Evolutionary conservation across 2,329 filamentous ascomycete species (phyloP).

Genomic region (Alternaria arborescens): DNA sequence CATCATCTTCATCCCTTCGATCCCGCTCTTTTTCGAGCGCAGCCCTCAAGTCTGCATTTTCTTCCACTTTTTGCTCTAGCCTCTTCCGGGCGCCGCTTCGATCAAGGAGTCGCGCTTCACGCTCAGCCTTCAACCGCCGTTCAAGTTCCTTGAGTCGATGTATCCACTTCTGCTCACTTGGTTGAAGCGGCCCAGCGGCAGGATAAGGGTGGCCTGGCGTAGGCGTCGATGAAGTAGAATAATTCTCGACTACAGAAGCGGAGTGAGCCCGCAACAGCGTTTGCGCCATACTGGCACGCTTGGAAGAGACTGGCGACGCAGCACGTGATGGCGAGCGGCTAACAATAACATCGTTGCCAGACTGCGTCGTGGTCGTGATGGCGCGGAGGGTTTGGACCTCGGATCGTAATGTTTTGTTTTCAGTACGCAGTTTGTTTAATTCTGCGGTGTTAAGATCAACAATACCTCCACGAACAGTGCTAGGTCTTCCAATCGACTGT

Average conservation of each 20-base stretch:
- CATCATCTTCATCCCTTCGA: conserved; percentile 31
- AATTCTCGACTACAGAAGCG: conserved; percentile 59
- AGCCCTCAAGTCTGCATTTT: conserved; percentile 74
- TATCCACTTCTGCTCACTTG: conserved; percentile 79
- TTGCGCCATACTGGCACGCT: conserved; percentile 57
- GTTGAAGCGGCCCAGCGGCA: conserved; percentile 50
- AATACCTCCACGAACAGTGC: conserved; percentile 51
- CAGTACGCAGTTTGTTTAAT: conserved; percentile 65
- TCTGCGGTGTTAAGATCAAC: conserved; percentile 59
- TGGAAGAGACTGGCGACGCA: conserved; percentile 44
- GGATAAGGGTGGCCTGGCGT: conserved; percentile 45
- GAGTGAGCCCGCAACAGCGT: conserved; percentile 65
- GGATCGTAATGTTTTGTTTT: conserved; percentile 68
- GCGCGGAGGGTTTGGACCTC: conserved; percentile 72
- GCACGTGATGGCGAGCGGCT: conserved; percentile 39
- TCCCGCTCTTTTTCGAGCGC: conserved; percentile 68
- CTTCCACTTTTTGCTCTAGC: conserved; percentile 76
- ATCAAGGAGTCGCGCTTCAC: conserved; percentile 86
- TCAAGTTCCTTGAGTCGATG: conserved; percentile 87
- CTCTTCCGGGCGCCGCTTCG: conserved; percentile 82
- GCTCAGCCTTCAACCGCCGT: conserved; percentile 84
- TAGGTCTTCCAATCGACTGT: conserved; percentile 50
- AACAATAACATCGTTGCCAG: conserved; percentile 31
- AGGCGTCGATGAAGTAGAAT: conserved; percentile 33
- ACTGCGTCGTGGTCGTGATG: conserved; percentile 43